These are phyloP conservation scores for Aspergillus latus DNA, from an alignment of 2,329 filamentous ascomycete genomes.

Conservation along the genomic window DNA sequence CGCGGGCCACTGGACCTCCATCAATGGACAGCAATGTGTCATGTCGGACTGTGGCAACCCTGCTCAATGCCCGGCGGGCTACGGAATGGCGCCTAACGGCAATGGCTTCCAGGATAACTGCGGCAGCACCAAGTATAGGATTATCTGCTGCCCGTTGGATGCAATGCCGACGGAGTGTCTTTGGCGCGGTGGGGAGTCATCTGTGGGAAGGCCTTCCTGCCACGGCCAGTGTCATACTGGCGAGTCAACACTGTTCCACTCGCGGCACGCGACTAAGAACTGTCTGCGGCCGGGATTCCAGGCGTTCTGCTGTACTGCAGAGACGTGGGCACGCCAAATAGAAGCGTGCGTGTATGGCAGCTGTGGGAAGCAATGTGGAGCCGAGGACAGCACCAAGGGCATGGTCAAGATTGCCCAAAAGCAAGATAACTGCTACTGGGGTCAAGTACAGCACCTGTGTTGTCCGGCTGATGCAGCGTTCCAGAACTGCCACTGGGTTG, in stretches of 20 bases:
- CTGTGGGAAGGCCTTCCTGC: background rate
- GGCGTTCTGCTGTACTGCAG: background rate
- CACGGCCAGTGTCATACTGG: background rate
- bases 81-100: background rate
- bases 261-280: background rate
- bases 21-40: conserved; percentile 6
- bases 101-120: conserved; percentile 3
- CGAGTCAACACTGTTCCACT: background rate
- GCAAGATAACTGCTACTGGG: background rate
- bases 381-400: conserved; percentile 2
- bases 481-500: conserved; percentile 15
- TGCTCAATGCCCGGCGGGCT: background rate
- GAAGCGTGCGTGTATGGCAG: background rate
- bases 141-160: background rate
- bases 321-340: background rate
- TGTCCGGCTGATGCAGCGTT: conserved; percentile 12
- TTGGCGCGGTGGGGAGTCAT: background rate
- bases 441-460: background rate
- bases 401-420: conserved; percentile 1
- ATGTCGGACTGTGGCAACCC: conserved; percentile 4
- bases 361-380: conserved; percentile 1
- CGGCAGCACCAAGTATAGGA: background rate
- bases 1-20: conserved; percentile 1
- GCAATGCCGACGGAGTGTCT: background rate
- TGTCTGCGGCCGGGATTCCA: background rate